Conservation (phyloP, 768 basidiomycete species). For the Serendipita sp. region DNA sequence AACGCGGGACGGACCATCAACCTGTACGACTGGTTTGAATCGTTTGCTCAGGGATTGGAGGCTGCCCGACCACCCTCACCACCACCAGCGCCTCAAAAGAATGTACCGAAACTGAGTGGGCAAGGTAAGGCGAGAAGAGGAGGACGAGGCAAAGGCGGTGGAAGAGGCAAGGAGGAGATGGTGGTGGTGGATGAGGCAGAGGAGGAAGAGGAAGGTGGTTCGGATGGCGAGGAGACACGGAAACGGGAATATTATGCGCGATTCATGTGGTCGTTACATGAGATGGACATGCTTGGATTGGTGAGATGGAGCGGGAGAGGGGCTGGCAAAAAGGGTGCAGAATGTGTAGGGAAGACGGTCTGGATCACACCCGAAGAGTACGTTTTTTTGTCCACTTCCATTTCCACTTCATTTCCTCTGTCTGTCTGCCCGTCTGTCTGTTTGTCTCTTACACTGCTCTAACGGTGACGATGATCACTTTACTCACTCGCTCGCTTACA, state of each 20-base stretch:
- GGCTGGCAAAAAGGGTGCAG: conserved; percentile 2
- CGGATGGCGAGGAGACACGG: conserved; percentile 3
- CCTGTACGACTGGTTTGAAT: conserved; percentile 77
- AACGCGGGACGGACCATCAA: conserved; percentile 74
- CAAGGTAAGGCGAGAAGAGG: neutral
- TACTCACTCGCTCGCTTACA: no score
- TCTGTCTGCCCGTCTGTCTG: no score
- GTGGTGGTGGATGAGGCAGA: no score
- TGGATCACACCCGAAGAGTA: neutral
- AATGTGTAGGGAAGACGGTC: conserved; percentile 1
- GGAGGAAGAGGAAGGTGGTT: no score
- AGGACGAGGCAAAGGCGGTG: no score
- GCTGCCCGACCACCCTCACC: conserved; percentile 23
- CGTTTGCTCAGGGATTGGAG: conserved; percentile 54
- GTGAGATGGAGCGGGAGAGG: conserved; percentile 1
- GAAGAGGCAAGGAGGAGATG: no score
- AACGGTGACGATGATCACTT: no score
- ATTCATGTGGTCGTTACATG: conserved; percentile 69
- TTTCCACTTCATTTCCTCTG: no score
- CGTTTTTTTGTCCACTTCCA: neutral
- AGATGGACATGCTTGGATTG: conserved; percentile 66
- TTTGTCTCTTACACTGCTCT: no score
- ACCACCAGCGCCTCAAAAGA: neutral
- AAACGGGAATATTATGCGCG: conserved; percentile 47
- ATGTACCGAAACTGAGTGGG: neutral